Conservation (phyloP, 2,329 filamentous ascomycete genomes). For the Zymoseptoria brevis region DNA sequence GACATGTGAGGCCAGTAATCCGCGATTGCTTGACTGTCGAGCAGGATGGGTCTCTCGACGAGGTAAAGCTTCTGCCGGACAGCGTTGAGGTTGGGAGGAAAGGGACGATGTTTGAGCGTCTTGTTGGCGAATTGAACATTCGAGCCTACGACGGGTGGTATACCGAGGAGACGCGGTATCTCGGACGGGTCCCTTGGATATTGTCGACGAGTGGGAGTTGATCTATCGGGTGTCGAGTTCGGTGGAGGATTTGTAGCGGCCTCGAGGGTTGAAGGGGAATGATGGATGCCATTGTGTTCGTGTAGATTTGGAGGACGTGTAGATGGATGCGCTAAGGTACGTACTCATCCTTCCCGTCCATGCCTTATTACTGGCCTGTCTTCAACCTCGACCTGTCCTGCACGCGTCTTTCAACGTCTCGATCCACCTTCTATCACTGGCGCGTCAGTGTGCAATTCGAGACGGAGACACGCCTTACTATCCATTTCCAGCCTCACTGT, state of each 20-base stretch:
- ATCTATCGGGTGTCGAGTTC: not conserved
- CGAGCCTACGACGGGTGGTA: conserved; percentile 18
- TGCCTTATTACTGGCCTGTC: too few species aligned
- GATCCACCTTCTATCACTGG: too few species aligned
- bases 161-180: conserved; percentile 2
- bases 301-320: not conserved
- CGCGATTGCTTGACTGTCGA: conserved; percentile 20
- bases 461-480: too few species aligned
- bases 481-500: too few species aligned
- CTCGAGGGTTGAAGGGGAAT: not conserved
- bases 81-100: conserved; percentile 16
- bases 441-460: too few species aligned
- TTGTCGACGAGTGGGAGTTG: not conserved
- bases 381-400: too few species aligned
- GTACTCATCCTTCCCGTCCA: too few species aligned
- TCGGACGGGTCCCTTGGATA: not conserved
- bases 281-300: not conserved
- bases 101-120: conserved; percentile 14
- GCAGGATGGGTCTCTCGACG: conserved; percentile 14
- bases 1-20: conserved; percentile 22
- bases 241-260: not conserved
- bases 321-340: too few species aligned
- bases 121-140: conserved; percentile 19
- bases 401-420: too few species aligned
- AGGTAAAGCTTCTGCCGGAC: conserved; percentile 18